Base-by-base conservation (phyloP, 108 stramenopile species). In the Conticribra guillardii region DNA sequence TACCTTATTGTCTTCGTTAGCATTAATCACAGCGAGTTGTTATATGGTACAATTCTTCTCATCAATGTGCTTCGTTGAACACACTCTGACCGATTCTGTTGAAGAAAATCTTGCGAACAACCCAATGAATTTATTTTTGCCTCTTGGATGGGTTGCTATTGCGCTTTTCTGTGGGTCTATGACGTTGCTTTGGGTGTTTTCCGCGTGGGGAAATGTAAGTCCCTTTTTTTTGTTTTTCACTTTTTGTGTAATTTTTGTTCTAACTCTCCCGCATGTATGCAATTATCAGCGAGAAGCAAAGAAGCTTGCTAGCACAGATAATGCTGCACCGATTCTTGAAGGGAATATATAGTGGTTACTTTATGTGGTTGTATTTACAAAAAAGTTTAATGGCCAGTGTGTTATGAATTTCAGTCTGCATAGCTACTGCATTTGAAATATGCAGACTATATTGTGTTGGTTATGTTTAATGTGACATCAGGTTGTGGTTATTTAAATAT, bases 31-130 rank as follows among this genome's bases (percentile, higher is more conserved):
- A 32, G 52, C 71, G 32, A 70, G 72, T 29, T 85, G 84, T 53
- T 85, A 82, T 64, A 63, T 84, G 71, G 84, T 85, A 28, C 84
- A 85, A 61, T 61, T 85, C 50, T 85, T 85, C 57, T 28, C 73
- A 8, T 50, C 60, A 15, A 22, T 55, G 14, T 82, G 84, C 44
- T 85, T 85, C 44, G 78, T 64, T 24, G 69, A 75, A 14, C 79
- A 85, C 60, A 47, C 61, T 41, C 58, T 85, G 44, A 85, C 84
- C 26, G 77, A 85, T 52, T 76, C 81, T 3, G 62, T 82, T 27
- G 59, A 71, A 28, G 73, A 82, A 8, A 79, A 85, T 57, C 67
- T 85, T 23, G 74, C 34, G 18, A 81, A 81, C 16, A 74, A 82
- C 67, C 74, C 63, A 23, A 44, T 32, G 16, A 82, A 85, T 67